Percentiles rank a stretch among this genome's conserved stretches.
Evolutionary conservation across 2,329 filamentous ascomycete genomes (phyloP).

Genomic region (Colletotrichum camelliae): DNA sequence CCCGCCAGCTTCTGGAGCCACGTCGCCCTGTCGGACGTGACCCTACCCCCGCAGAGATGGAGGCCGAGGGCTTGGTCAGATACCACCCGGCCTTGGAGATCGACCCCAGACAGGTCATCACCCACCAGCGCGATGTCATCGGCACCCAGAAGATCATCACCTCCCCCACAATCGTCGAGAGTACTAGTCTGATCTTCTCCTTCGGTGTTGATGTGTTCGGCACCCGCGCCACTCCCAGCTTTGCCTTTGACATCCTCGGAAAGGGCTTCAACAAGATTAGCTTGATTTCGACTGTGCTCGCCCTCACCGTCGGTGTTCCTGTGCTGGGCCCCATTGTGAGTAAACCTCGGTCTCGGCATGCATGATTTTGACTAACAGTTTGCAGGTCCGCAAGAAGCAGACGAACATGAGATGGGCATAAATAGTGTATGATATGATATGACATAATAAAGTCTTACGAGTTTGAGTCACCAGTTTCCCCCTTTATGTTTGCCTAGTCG

Average conservation of each 20-base stretch:
- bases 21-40: conserved; percentile 86
- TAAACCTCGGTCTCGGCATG: neutral
- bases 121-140: conserved; percentile 81
- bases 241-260: conserved; percentile 89
- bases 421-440: conserved; percentile 4
- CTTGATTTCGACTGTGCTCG: conserved; percentile 82
- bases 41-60: conserved; percentile 76
- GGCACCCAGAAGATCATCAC: conserved; percentile 78
- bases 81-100: conserved; percentile 83
- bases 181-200: conserved; percentile 87
- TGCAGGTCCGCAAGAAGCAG: conserved; percentile 67
- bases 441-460: conserved; percentile 12
- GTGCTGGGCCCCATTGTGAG: conserved; percentile 86
- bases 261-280: conserved; percentile 93
- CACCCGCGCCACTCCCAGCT: conserved; percentile 84
- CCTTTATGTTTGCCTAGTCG: neutral
- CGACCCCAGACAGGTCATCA: conserved; percentile 80
- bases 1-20: conserved; percentile 80
- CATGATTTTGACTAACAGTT: conserved; percentile 34
- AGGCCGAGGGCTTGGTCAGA: conserved; percentile 77
- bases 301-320: conserved; percentile 76
- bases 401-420: conserved; percentile 67
- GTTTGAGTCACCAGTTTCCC: neutral
- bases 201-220: conserved; percentile 91
- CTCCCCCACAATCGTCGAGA: conserved; percentile 82